These are phyloP conservation scores for Trichophyton verrucosum DNA, from an alignment of 2,329 filamentous ascomycete species.

Conservation along the genomic window DNA sequence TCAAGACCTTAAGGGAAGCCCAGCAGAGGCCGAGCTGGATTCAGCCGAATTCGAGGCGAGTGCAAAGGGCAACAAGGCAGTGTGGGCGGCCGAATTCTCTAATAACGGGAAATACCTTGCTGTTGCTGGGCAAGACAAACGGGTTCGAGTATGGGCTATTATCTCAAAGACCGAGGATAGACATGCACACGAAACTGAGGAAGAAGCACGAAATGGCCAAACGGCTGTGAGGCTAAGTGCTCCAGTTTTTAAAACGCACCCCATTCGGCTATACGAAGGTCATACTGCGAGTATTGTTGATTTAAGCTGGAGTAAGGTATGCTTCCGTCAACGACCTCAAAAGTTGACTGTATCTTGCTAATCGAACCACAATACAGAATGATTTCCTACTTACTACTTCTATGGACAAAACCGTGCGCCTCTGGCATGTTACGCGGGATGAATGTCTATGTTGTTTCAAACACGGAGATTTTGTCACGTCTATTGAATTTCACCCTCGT, in stretches of 20 bases:
- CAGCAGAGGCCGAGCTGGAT: constrained; percentile 20
- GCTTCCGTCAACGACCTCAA: constrained; percentile 11
- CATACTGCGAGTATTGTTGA: constrained; percentile 81
- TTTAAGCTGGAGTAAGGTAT: constrained; percentile 84
- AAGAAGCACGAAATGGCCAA: constrained; percentile 37
- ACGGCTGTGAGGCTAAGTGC: constrained; percentile 59
- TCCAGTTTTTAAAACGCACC: constrained; percentile 74
- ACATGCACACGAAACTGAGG: constrained; percentile 56
- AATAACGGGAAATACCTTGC: constrained; percentile 83
- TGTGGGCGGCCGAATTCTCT: constrained; percentile 91
- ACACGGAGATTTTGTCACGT: constrained; percentile 89
- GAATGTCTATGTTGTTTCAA: constrained; percentile 91
- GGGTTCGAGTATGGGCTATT: constrained; percentile 80
- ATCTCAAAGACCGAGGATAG: constrained; percentile 73
- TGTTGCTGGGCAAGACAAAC: constrained; percentile 77
- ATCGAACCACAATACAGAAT: constrained; percentile 42
- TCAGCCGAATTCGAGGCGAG: constrained; percentile 19
- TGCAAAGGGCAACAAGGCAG: constrained; percentile 45
- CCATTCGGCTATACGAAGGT: constrained; percentile 65
- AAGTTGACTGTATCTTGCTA: not conserved
- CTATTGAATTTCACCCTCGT: constrained; percentile 83
- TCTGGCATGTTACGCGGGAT: constrained; percentile 78
- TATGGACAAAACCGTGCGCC: constrained; percentile 91
- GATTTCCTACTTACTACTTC: constrained; percentile 91
- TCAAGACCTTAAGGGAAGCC: constrained; percentile 62